Conservation (phyloP, 129 eudicot genomes). For the Artemisia argyi region DNA sequence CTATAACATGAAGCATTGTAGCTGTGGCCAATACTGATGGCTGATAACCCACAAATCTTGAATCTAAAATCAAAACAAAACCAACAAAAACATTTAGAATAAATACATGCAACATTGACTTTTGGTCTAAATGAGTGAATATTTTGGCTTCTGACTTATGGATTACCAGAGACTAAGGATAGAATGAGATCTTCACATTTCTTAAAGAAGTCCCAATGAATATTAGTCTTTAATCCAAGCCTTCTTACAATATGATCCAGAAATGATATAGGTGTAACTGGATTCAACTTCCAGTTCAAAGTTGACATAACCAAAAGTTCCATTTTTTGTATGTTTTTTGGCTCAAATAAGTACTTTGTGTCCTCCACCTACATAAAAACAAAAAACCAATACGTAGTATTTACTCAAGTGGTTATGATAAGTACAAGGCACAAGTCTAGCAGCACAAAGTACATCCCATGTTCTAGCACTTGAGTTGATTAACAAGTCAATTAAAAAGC, state of each 20-base stretch:
- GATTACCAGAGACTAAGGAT: constrained; percentile 59
- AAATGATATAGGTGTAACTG: constrained; percentile 89
- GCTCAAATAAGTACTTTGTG: constrained; percentile 62
- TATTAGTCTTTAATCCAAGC: constrained; percentile 61
- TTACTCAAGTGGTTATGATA: constrained; percentile 16
- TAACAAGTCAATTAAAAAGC: constrained; percentile 11
- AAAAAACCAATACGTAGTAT: not conserved
- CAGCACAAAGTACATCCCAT: not conserved
- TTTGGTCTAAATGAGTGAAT: constrained; percentile 3
- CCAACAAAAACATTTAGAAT: constrained; percentile 7
- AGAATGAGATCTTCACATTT: constrained; percentile 63
- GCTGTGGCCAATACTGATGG: constrained; percentile 79
- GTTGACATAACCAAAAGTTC: constrained; percentile 77
- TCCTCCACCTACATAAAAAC: constrained; percentile 47
- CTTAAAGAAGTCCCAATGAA: constrained; percentile 60
- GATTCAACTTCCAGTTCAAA: constrained; percentile 82
- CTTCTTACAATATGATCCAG: constrained; percentile 78
- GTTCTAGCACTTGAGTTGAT: not conserved
- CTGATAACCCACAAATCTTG: constrained; percentile 55
- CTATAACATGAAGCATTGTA: constrained; percentile 66
- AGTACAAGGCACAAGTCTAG: not conserved
- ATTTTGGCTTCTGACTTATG: constrained; percentile 3
- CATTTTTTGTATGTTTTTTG: constrained; percentile 75
- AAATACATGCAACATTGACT: constrained; percentile 5
- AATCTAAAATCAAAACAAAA: constrained; percentile 41